A percentile compares a stretch with the other conserved stretches of the same genome.
These are phyloP conservation scores for Diaporthe velutina DNA, from an alignment of 2,329 filamentous ascomycete species.

Conservation along the genomic window DNA sequence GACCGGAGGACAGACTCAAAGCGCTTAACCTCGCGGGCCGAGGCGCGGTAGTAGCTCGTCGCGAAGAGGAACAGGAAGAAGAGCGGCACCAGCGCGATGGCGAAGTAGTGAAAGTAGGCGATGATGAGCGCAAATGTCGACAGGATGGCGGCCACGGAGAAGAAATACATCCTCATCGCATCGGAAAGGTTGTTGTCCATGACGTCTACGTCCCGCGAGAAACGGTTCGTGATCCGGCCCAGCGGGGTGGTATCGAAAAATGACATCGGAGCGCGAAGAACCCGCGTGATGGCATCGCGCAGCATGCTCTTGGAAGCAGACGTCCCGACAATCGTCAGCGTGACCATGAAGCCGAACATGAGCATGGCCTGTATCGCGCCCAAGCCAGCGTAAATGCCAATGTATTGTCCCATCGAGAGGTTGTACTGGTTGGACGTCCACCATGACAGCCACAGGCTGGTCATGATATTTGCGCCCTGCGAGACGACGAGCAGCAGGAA, in stretches of 20 bases:
- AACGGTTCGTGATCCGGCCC: slow-evolving; percentile 95
- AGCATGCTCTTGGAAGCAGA: slow-evolving; percentile 86
- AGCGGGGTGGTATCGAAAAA: slow-evolving; percentile 98
- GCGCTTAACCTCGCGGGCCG: slow-evolving; percentile 93
- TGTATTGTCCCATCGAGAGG: slow-evolving; percentile 77
- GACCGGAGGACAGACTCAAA: slow-evolving; percentile 92
- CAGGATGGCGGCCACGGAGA: slow-evolving; percentile 85
- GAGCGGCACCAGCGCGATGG: slow-evolving; percentile 72
- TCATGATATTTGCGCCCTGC: slow-evolving; percentile 88
- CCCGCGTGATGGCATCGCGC: slow-evolving; percentile 81
- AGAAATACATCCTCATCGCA: slow-evolving; percentile 90
- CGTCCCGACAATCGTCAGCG: slow-evolving; percentile 84
- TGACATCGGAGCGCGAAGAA: slow-evolving; percentile 81
- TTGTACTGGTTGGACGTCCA: slow-evolving; percentile 88
- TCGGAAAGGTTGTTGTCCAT: slow-evolving; percentile 96
- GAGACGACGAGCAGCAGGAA: slow-evolving; percentile 75
- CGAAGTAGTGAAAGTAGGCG: slow-evolving; percentile 93
- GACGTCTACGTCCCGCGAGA: slow-evolving; percentile 94
- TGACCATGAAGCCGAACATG: slow-evolving; percentile 84
- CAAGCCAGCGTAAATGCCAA: slow-evolving; percentile 78
- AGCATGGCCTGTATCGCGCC: slow-evolving; percentile 78
- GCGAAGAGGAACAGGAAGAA: slow-evolving; percentile 84
- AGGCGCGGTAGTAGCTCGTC: slow-evolving; percentile 88
- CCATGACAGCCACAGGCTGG: slow-evolving; percentile 92
- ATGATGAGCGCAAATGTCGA: slow-evolving; percentile 92